Evolutionary conservation across 73 alveolate genomes (phyloP), one percentile per base, ranked within the genome.

Genomic region (Paramecium sexaurelia): DNA sequence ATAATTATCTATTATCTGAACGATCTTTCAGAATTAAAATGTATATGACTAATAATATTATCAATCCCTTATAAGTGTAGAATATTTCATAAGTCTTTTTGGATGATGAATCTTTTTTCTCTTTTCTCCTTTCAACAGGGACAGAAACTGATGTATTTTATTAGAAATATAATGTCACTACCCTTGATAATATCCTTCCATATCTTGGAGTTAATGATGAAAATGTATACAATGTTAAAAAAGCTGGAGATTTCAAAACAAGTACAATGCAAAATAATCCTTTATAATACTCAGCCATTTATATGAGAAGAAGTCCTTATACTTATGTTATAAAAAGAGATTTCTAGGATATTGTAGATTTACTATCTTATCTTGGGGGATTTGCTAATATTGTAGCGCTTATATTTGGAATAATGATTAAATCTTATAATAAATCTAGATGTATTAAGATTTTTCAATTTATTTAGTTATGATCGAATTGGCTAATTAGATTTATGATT

Each of bases 221-320:
- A 37, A 26, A 78, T 2, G 47, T 29, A 0, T 22, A 10, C 1
- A 61, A 61, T 61, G 47, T 61, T 8, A 61, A 29, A 32, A 29
- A 11, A 61, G 47, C 39, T 13, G 83, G 83, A 61, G 90, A 78
- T 78, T 78, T n/a, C 41, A 78, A 33, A 40, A 61, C 43, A 2
- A 61, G 17, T 22, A 61, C 19, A 8, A 45, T 32, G 5, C 11
- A 61, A 61, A 61, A 26, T 29, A 73, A 39, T 73, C 36, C 11
- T 32, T 22, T 15, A n/a, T 10, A 27, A 73, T 73, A 11, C 35
- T 27, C 87, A 33, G 57, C 87, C 15, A 20, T 73, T 7, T 73
- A 73, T 73, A 11, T 73, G 39, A 73, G 87, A 36, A 27, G 87
- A 27, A 73, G 87, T 17, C 87, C 87, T 1, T 73, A 36, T 10